Conservation (phyloP, 2,329 filamentous ascomycete genomes). For the Setomelanomma holmii region DNA sequence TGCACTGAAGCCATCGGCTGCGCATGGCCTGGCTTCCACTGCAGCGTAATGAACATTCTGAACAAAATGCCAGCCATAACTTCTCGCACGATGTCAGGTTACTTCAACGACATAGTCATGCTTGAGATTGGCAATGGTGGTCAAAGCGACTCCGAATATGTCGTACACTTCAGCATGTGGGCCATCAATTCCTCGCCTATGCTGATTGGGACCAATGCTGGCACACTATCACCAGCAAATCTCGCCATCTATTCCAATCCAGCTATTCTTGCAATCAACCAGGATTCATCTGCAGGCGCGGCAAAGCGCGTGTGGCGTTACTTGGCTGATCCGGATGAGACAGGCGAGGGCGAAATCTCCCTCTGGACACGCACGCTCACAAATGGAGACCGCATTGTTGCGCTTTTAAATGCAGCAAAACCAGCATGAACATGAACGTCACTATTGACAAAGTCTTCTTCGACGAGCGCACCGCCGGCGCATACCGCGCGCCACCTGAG, state of each 20-base stretch:
- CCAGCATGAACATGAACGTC: slow-evolving; percentile 27
- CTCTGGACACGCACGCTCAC: slow-evolving; percentile 31
- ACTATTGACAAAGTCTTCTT: slow-evolving; percentile 33
- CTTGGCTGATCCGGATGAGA: slow-evolving; percentile 28
- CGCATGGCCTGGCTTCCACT: slow-evolving; percentile 55
- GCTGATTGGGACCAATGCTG: slow-evolving; percentile 53
- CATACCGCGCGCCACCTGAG: slow-evolving; percentile 26
- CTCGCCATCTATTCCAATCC: slow-evolving; percentile 51
- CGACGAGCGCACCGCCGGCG: slow-evolving; percentile 30
- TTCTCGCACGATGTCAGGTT: slow-evolving; percentile 52
- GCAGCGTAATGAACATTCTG: slow-evolving; percentile 59
- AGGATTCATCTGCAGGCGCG: slow-evolving; percentile 31
- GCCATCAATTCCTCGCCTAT: slow-evolving; percentile 52
- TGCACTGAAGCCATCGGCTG: slow-evolving; percentile 54
- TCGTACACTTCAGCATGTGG: slow-evolving; percentile 52
- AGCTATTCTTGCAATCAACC: slow-evolving; percentile 34
- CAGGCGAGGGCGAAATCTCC: slow-evolving; percentile 33
- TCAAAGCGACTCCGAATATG: slow-evolving; percentile 42
- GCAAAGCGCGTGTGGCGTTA: slow-evolving; percentile 30
- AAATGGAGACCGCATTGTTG: slow-evolving; percentile 31
- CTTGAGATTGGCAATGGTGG: slow-evolving; percentile 40
- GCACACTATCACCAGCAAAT: slow-evolving; percentile 47
- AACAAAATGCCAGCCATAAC: slow-evolving; percentile 56
- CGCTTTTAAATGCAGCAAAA: slow-evolving; percentile 29
- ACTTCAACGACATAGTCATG: slow-evolving; percentile 56